Evolutionary conservation across 2,329 filamentous ascomycete genomes (phyloP).

Genomic region (Diaporthe nobilis): DNA sequence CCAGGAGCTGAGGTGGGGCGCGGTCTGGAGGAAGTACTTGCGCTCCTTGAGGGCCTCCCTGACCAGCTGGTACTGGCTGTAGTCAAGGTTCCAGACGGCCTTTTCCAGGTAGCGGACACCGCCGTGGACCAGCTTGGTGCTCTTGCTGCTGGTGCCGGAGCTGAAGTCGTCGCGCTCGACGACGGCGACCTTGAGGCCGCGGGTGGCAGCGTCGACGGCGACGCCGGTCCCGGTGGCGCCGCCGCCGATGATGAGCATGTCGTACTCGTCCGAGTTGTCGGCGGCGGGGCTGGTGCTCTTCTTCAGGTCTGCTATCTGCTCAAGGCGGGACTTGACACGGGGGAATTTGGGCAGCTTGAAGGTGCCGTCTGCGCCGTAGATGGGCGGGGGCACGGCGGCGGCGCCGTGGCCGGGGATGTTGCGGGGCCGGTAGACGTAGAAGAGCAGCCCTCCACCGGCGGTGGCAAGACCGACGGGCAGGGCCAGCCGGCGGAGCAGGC

Average conservation of each 20-base stretch:
- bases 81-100: conserved; percentile 87
- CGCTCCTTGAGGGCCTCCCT: conserved; percentile 86
- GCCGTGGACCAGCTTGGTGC: conserved; percentile 88
- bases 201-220: conserved; percentile 83
- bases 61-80: conserved; percentile 85
- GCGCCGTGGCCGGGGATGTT: conserved; percentile 80
- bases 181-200: conserved; percentile 83
- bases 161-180: conserved; percentile 89
- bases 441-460: conserved; percentile 60
- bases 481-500: conserved; percentile 59
- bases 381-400: conserved; percentile 78
- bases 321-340: conserved; percentile 70
- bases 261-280: conserved; percentile 72
- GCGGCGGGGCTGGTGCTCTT: conserved; percentile 54
- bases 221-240: conserved; percentile 86
- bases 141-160: conserved; percentile 86
- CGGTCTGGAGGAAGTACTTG: conserved; percentile 86
- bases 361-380: conserved; percentile 76
- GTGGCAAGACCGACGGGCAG: conserved; percentile 58
- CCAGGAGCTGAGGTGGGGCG: conserved; percentile 84
- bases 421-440: conserved; percentile 75
- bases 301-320: conserved; percentile 75
- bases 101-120: conserved; percentile 90
- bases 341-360: conserved; percentile 78
- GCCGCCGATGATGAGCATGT: conserved; percentile 83